Evolutionary conservation across 345 rosid species (phyloP), one percentile per base, ranked within the genome.

Genomic region (Populus deltoides): DNA sequence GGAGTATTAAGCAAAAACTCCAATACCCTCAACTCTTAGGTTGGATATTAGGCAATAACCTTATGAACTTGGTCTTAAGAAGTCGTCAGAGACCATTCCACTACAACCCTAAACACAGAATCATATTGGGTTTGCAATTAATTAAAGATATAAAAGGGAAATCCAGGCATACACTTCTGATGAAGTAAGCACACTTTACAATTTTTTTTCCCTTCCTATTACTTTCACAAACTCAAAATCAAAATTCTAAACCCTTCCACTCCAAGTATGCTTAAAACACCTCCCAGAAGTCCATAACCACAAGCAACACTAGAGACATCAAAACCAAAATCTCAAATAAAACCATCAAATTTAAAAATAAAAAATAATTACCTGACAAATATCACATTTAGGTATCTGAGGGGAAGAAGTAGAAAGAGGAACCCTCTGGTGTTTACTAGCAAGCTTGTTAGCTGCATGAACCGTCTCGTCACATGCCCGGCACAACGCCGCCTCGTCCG

Each of bases 401-500:
- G 93, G 81, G 63, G 94, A 78, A 53, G 97, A 88, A 49, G 72
- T 66, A 66, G 91, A 86, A 59, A 96, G 92, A 59, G 97, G 94
- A 49, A 93, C 94, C 68, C 99, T 86, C 88, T 92, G 94, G 80
- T 96, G 99, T 88, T 96, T 96, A 78, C 91, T 89, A 10, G 99
- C 99, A 38, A 96, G 92, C 93, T 96, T 96, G 85, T 93, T 96
- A 38, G 97, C 97, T 1, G 97, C 98, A 81, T 96, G 99, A 24
- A 96, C 80, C 83, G 93, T 90, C 81, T 91, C 92, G 45, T 96
- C 99, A 71, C 99, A 96, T 17, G 84, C 86, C 91, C 88, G 93
- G 86, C 99, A 96, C 69, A 96, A 83, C 33, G 98, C 99, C 74
- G 99, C 99, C 88, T 96, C 99, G 75, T 96, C 98, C n/a, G 99